Evolutionary conservation across 2,329 filamentous ascomycete genomes (phyloP).

Genomic region (Chaetomium sp.): DNA sequence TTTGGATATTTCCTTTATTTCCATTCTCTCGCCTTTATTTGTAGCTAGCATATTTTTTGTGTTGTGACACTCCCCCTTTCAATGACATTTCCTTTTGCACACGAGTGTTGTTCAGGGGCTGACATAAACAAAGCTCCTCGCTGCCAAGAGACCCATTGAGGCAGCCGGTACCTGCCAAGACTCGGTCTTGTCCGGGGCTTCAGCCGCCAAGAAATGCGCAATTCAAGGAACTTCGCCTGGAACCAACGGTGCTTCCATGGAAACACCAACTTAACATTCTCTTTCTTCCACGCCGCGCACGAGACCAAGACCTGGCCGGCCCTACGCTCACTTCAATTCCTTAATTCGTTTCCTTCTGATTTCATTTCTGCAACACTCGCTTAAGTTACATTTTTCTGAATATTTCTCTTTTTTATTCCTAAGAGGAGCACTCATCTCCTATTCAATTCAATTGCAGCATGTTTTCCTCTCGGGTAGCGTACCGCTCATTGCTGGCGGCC

Average conservation of each 20-base stretch:
- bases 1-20: too few relatives aligned
- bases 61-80: too few relatives aligned
- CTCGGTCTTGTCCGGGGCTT: neutral
- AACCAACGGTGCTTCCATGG: constrained; percentile 7
- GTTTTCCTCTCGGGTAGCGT: constrained; percentile 8
- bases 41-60: neutral
- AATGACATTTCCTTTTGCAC: too few relatives aligned
- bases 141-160: too few relatives aligned
- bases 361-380: neutral
- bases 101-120: too few relatives aligned
- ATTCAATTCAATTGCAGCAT: neutral
- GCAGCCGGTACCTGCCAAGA: neutral
- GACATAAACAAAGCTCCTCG: too few relatives aligned
- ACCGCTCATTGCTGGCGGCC: constrained; percentile 1
- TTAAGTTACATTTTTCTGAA: neutral
- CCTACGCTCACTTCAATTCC: constrained; percentile 6
- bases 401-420: neutral
- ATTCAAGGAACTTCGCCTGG: neutral
- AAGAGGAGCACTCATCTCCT: neutral
- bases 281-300: neutral
- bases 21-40: neutral
- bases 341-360: neutral
- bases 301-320: neutral
- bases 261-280: constrained; percentile 1
- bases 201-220: constrained; percentile 4